Conservation (phyloP, 2,329 filamentous ascomycete genomes). For the Emergomyces orientalis region DNA sequence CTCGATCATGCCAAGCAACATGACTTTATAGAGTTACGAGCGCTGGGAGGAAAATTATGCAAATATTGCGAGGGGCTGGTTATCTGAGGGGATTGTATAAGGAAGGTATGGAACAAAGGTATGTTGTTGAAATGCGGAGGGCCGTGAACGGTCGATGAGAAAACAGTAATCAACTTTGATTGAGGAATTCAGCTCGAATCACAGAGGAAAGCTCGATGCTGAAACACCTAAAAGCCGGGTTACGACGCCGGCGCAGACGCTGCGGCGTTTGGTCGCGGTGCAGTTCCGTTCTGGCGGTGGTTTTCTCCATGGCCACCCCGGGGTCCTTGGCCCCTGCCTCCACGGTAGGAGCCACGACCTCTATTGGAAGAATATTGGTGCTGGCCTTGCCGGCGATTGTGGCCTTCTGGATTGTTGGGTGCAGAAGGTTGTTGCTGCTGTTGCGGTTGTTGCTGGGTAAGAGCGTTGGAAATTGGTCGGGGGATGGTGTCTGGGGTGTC, state of each 20-base stretch:
- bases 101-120: background rate
- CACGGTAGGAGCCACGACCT: constrained; percentile 36
- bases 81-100: background rate
- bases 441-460: constrained; percentile 24
- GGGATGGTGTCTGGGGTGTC: constrained; percentile 93
- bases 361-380: constrained; percentile 32
- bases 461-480: constrained; percentile 58
- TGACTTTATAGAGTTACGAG: background rate
- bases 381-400: constrained; percentile 28
- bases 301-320: constrained; percentile 30
- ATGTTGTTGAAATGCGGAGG: background rate
- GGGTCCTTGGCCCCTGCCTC: constrained; percentile 36
- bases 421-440: constrained; percentile 8
- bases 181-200: background rate
- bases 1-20: background rate
- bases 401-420: constrained; percentile 17
- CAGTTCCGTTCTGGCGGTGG: constrained; percentile 22
- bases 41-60: background rate
- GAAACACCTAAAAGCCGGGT: background rate
- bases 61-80: background rate
- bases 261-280: constrained; percentile 17
- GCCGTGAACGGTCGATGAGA: background rate
- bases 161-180: background rate
- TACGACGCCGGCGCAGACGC: constrained; percentile 13
- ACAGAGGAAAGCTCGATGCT: background rate